These are phyloP conservation scores for Uncinocarpus reesii DNA, from an alignment of 2,329 filamentous ascomycete species.

Conservation along the genomic window DNA sequence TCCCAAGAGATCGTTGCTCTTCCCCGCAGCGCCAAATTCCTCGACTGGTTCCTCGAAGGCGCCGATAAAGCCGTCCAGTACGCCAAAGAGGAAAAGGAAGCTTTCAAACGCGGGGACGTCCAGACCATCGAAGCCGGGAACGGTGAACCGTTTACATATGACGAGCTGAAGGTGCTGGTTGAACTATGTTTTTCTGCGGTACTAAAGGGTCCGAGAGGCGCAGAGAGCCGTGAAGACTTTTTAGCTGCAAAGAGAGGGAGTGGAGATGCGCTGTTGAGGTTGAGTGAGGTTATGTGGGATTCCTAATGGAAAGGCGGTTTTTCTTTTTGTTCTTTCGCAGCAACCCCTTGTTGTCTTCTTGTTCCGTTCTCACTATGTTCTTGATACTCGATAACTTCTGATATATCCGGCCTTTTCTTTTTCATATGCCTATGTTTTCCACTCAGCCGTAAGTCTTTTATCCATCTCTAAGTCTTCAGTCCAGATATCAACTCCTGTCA, in stretches of 20 bases:
- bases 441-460: too few species aligned
- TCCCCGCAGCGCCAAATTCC: conserved; percentile 37
- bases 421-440: too few species aligned
- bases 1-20: conserved; percentile 32
- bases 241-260: conserved; percentile 39
- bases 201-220: conserved; percentile 31
- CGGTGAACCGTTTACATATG: conserved; percentile 37
- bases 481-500: too few species aligned
- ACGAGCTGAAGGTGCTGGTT: conserved; percentile 37
- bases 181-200: conserved; percentile 40
- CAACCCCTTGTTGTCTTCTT: background rate
- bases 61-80: conserved; percentile 37
- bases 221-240: conserved; percentile 37
- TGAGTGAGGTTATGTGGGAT: conserved; percentile 43
- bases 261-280: conserved; percentile 35
- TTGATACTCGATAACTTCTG: too few species aligned
- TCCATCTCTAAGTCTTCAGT: too few species aligned
- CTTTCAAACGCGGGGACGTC: conserved; percentile 26
- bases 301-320: conserved; percentile 16
- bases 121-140: conserved; percentile 30
- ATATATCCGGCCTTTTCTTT: too few species aligned
- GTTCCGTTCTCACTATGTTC: background rate
- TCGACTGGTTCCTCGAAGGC: conserved; percentile 41
- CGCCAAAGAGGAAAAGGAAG: conserved; percentile 37
- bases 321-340: background rate